A percentile compares a stretch with the other conserved stretches of the same genome.
These are phyloP conservation scores for Agrocybe pediades DNA, from an alignment of 768 basidiomycete species.

Conservation along the genomic window DNA sequence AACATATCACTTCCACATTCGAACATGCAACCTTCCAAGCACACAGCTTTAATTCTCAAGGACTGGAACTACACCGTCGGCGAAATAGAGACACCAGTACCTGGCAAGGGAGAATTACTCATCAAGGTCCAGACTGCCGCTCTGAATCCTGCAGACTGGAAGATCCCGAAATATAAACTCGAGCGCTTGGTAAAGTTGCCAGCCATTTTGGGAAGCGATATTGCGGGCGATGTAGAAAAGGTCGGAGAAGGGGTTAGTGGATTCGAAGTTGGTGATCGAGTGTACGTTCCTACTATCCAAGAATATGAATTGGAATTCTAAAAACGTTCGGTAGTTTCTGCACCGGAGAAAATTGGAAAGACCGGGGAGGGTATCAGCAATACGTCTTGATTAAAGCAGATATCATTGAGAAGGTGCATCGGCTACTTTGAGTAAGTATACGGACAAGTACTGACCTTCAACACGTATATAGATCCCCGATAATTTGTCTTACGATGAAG, in stretches of 20 bases:
- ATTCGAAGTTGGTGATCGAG: slow-evolving; percentile 16
- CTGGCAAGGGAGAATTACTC: slow-evolving; percentile 19
- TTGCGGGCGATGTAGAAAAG: slow-evolving; percentile 16
- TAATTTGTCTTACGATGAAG: not conserved
- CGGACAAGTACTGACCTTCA: too few species aligned
- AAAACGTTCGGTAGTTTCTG: slow-evolving; percentile 4
- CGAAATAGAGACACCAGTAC: not conserved
- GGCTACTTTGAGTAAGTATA: too few species aligned
- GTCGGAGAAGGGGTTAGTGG: slow-evolving; percentile 13
- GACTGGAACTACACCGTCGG: not conserved
- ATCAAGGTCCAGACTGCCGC: slow-evolving; percentile 21
- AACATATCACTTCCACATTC: too few species aligned
- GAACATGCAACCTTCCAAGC: slow-evolving; percentile 1
- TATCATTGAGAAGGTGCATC: slow-evolving; percentile 13
- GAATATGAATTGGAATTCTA: slow-evolving; percentile 8
- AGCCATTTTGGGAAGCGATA: slow-evolving; percentile 13
- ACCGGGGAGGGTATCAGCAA: slow-evolving; percentile 44
- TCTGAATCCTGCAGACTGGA: slow-evolving; percentile 26
- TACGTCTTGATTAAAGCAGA: slow-evolving; percentile 25
- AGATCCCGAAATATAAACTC: slow-evolving; percentile 15
- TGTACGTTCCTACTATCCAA: slow-evolving; percentile 30
- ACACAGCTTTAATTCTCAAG: slow-evolving; percentile 4
- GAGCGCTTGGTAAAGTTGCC: slow-evolving; percentile 13
- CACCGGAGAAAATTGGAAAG: slow-evolving; percentile 39
- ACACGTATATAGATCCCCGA: too few species aligned